These are phyloP conservation scores for Magnolia officinalis DNA, from an alignment of 164 flowering plant species.

Conservation along the genomic window DNA sequence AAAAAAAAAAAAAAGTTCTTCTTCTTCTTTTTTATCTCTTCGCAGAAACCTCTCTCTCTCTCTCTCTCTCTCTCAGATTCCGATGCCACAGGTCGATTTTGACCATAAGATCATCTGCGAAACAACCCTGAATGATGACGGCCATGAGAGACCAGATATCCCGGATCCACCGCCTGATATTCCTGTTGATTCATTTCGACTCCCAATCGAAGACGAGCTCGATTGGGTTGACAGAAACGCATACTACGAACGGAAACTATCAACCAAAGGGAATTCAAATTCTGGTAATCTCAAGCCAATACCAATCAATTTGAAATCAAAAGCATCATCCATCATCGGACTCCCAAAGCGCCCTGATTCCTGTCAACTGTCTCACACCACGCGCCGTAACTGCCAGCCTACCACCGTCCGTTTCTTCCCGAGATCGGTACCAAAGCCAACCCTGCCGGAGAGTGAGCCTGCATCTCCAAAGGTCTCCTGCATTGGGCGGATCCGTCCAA, in stretches of 20 bases:
- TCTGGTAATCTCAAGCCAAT: constrained; percentile 13
- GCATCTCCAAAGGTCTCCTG: constrained; percentile 37
- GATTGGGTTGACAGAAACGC: constrained; percentile 80
- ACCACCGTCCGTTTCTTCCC: constrained; percentile 15
- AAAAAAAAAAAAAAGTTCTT: too few species aligned
- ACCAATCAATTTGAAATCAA: constrained; percentile 8
- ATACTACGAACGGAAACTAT: constrained; percentile 44
- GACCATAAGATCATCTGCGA: constrained; percentile 64
- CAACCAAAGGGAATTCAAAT: constrained; percentile 16
- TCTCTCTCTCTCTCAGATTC: background rate
- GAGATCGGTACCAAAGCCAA: constrained; percentile 16
- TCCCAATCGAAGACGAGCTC: constrained; percentile 62
- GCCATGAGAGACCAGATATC: background rate
- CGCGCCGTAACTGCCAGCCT: constrained; percentile 7
- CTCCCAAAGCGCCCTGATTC: constrained; percentile 27
- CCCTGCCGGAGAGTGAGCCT: constrained; percentile 23
- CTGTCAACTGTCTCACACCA: constrained; percentile 1
- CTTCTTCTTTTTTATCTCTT: too few species aligned
- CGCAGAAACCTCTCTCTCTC: background rate
- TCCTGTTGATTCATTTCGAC: constrained; percentile 79
- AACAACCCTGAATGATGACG: constrained; percentile 26
- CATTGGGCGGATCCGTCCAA: constrained; percentile 33
- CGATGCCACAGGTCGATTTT: constrained; percentile 62
- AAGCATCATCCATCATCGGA: constrained; percentile 20
- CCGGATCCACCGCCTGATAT: constrained; percentile 27